Percentiles rank a stretch among this genome's conserved stretches.
Evolutionary conservation across 2,329 filamentous ascomycete species (phyloP).

Genomic region (Tolypocladium ophioglossoides): DNA sequence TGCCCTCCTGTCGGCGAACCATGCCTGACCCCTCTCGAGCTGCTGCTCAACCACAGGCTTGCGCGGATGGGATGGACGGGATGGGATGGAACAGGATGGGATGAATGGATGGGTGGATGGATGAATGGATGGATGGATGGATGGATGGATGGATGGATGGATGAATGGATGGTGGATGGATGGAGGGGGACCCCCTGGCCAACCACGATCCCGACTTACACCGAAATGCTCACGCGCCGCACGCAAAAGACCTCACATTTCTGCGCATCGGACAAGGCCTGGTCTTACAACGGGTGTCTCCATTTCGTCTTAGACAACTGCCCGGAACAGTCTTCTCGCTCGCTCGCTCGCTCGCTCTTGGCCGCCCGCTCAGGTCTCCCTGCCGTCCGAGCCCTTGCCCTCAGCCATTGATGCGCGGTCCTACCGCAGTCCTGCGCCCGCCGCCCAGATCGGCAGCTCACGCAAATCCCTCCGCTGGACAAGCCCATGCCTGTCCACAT

Average conservation of each 20-base stretch:
- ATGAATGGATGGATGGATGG: too few species aligned
- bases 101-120: background rate
- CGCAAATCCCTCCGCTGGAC: background rate
- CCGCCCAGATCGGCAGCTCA: background rate
- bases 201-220: conserved; percentile 8
- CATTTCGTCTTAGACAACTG: background rate
- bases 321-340: background rate
- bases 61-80: background rate
- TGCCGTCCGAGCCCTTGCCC: background rate
- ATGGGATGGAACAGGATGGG: background rate
- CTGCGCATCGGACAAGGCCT: background rate
- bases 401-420: background rate
- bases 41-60: background rate
- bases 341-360: background rate
- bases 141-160: conserved; percentile 1
- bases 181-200: background rate
- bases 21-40: background rate
- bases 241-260: background rate
- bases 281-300: background rate
- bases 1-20: background rate
- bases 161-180: background rate
- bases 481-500: background rate
- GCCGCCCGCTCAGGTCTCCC: background rate
- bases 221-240: conserved; percentile 4
- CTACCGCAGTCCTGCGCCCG: background rate